These are phyloP conservation scores for Metschnikowia similis DNA, from an alignment of 805 yeast genomes.

Conservation along the genomic window DNA sequence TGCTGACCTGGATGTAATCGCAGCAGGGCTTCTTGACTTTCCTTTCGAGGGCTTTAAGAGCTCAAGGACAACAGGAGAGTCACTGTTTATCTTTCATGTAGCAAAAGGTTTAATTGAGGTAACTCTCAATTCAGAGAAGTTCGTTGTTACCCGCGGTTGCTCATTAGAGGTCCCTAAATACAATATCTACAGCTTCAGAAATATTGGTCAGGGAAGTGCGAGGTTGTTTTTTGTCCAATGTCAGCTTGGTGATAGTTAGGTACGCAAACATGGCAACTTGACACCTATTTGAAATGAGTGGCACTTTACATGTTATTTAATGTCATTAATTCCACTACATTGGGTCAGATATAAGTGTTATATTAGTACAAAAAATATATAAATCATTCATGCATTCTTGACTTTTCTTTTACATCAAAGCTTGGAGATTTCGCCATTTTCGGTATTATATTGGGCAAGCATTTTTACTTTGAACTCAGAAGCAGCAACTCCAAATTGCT, in stretches of 20 bases:
- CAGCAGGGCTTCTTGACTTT: constrained; percentile 68
- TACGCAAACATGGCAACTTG: too few species aligned
- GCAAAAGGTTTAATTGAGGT: constrained; percentile 69
- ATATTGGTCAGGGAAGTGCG: constrained; percentile 55
- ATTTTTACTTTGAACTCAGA: constrained; percentile 82
- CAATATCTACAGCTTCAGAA: constrained; percentile 64
- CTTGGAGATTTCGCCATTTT: constrained; percentile 32
- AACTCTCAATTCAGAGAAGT: constrained; percentile 51
- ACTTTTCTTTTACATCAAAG: constrained; percentile 5
- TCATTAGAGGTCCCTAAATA: constrained; percentile 79
- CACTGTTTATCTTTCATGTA: constrained; percentile 72
- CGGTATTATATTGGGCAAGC: constrained; percentile 74
- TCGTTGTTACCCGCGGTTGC: constrained; percentile 66
- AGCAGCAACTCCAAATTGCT: constrained; percentile 94
- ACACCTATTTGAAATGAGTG: too few species aligned
- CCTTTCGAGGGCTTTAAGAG: constrained; percentile 62
- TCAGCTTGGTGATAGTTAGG: constrained; percentile 16
- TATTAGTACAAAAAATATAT: not conserved
- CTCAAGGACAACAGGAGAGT: constrained; percentile 56
- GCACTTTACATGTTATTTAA: not conserved
- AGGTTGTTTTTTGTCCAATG: constrained; percentile 75
- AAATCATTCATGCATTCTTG: not conserved
- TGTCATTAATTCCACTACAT: not conserved
- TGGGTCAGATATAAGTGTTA: not conserved
- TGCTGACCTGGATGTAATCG: constrained; percentile 57